These are phyloP conservation scores for Cryptococcus hybrid DNA, from an alignment of 1,284 basidiomycete species.

Conservation along the genomic window DNA sequence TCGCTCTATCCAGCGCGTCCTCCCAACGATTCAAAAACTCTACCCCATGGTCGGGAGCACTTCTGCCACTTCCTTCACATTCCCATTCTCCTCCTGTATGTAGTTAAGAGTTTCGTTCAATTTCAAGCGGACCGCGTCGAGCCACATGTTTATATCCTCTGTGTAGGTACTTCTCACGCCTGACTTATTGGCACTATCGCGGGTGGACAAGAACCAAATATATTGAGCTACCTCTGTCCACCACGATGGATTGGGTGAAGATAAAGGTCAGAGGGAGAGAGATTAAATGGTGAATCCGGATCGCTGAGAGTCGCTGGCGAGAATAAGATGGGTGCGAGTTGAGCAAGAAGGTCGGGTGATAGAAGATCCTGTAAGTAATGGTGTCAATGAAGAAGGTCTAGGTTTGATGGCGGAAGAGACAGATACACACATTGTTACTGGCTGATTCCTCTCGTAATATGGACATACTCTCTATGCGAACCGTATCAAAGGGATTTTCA, in stretches of 20 bases:
- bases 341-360: slow-evolving; percentile 7
- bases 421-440: not conserved
- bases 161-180: slow-evolving; percentile 1
- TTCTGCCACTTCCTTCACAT: too few species aligned
- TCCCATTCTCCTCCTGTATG: too few species aligned
- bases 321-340: slow-evolving; percentile 23
- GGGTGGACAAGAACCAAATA: slow-evolving; percentile 15
- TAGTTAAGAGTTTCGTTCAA: not conserved
- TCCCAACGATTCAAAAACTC: slow-evolving; percentile 7
- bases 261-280: slow-evolving; percentile 2
- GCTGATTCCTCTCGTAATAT: slow-evolving; percentile 31
- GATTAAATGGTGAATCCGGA: slow-evolving; percentile 7
- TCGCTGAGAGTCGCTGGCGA: slow-evolving; percentile 8
- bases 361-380: slow-evolving; percentile 9
- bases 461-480: slow-evolving; percentile 31
- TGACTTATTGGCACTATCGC: slow-evolving; percentile 9
- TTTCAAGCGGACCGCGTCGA: not conserved
- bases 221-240: slow-evolving; percentile 27
- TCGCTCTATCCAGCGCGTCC: slow-evolving; percentile 9
- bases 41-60: slow-evolving; percentile 7
- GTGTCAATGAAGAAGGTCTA: not conserved
- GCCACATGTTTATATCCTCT: not conserved
- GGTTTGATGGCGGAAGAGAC: not conserved
- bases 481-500: slow-evolving; percentile 36
- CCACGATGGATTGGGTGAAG: slow-evolving; percentile 27